These are phyloP conservation scores for Jaltomata sinuosa DNA, from an alignment of 257 asterid genomes.

Conservation along the genomic window DNA sequence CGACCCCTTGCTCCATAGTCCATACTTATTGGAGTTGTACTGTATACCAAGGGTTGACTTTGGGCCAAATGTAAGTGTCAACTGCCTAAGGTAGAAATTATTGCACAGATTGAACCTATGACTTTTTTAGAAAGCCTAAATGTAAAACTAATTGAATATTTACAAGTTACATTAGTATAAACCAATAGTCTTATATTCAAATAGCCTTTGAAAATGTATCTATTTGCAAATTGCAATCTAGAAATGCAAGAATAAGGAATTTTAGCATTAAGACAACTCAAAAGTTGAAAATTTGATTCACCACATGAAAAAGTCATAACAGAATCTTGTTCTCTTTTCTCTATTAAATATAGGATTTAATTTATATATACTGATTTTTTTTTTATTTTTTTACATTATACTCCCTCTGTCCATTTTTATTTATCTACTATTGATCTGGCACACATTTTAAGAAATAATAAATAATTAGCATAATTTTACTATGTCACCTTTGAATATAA, in stretches of 20 bases:
- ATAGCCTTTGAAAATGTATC: not conserved
- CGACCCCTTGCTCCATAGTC: not conserved
- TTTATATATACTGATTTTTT: not conserved
- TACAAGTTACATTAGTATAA: not conserved
- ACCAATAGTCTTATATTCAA: not conserved
- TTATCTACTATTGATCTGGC: too few relatives aligned
- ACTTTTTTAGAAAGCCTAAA: not conserved
- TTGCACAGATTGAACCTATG: not conserved
- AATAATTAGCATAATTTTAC: too few relatives aligned
- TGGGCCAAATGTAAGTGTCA: not conserved
- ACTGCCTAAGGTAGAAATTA: not conserved
- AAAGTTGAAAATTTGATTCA: not conserved
- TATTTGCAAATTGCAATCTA: not conserved
- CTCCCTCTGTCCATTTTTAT: too few relatives aligned
- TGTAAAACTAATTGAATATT: not conserved
- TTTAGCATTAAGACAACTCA: not conserved
- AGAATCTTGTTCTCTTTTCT: not conserved
- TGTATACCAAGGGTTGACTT: not conserved
- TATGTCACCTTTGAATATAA: too few relatives aligned
- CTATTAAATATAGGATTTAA: not conserved
- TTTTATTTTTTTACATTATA: too few relatives aligned
- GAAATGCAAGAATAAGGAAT: not conserved
- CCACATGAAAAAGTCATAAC: not conserved
- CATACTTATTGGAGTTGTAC: not conserved
- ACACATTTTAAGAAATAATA: too few relatives aligned